Evolutionary conservation across 1,284 basidiomycete genomes (phyloP).

Genomic region (Ceratobasidium sp.): DNA sequence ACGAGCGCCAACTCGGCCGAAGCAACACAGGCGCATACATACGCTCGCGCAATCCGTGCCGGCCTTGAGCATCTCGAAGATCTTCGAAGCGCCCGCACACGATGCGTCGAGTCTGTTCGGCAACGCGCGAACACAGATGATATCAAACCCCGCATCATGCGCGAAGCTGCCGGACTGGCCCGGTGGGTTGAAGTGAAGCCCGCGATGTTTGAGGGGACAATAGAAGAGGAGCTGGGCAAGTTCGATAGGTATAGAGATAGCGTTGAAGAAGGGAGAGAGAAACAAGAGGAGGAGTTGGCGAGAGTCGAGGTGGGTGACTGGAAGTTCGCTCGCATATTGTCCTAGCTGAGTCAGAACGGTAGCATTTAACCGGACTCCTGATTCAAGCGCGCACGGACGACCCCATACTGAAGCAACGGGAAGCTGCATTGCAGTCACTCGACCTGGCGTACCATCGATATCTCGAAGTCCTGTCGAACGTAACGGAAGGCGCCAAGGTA

Average conservation of each 20-base stretch:
- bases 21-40: slow-evolving; percentile 62
- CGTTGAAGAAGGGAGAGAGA: slow-evolving; percentile 67
- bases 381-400: slow-evolving; percentile 83
- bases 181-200: slow-evolving; percentile 79
- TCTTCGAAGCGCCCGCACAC: slow-evolving; percentile 67
- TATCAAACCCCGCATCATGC: slow-evolving; percentile 75
- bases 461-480: slow-evolving; percentile 83
- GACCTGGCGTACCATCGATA: slow-evolving; percentile 91
- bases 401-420: slow-evolving; percentile 80
- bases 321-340: background rate
- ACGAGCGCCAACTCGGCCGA: slow-evolving; percentile 51
- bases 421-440: slow-evolving; percentile 85
- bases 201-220: slow-evolving; percentile 85
- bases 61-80: slow-evolving; percentile 86
- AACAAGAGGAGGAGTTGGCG: slow-evolving; percentile 73
- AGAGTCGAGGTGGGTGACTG: slow-evolving; percentile 70
- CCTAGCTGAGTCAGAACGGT: slow-evolving; percentile 29
- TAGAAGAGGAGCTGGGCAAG: slow-evolving; percentile 82
- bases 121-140: slow-evolving; percentile 77
- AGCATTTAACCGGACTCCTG: slow-evolving; percentile 83
- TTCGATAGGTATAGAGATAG: slow-evolving; percentile 79
- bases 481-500: slow-evolving; percentile 90
- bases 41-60: slow-evolving; percentile 78
- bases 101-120: slow-evolving; percentile 74
- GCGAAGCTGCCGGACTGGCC: slow-evolving; percentile 71